phyloP scores from a whole-genome alignment of 2,329 filamentous ascomycete species.

The Penicillium sp. region DNA sequence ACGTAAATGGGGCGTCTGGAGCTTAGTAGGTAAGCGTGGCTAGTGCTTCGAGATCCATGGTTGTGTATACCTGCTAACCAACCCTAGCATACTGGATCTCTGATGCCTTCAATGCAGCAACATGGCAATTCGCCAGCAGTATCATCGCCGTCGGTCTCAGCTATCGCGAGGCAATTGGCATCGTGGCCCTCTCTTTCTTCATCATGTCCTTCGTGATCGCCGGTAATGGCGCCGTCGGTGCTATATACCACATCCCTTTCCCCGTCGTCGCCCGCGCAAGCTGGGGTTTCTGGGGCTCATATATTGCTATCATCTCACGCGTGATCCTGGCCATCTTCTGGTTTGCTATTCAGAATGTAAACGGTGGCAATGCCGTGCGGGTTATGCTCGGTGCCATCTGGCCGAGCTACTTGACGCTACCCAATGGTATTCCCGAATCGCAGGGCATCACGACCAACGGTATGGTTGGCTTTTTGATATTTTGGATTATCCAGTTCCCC shows the following conservation, averaged over 20 bases:
- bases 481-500: constrained; percentile 45
- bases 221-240: constrained; percentile 54
- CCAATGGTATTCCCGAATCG: constrained; percentile 37
- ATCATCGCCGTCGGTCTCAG: constrained; percentile 51
- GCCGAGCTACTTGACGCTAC: constrained; percentile 38
- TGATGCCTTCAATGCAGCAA: constrained; percentile 51
- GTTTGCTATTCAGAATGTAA: constrained; percentile 64
- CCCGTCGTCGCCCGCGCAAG: constrained; percentile 53
- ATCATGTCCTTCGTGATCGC: constrained; percentile 58
- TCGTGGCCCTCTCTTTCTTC: constrained; percentile 50
- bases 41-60: neutral
- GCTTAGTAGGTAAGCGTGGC: constrained; percentile 35
- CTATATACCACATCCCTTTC: constrained; percentile 52
- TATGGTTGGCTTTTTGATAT: constrained; percentile 45
- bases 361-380: constrained; percentile 53
- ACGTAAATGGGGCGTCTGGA: constrained; percentile 46
- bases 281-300: constrained; percentile 57
- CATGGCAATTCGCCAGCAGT: constrained; percentile 52
- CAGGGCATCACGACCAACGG: constrained; percentile 46
- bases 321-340: constrained; percentile 55
- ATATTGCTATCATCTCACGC: constrained; percentile 52
- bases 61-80: neutral
- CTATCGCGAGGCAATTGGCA: constrained; percentile 50
- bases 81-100: constrained; percentile 49
- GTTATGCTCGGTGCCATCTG: constrained; percentile 54